phyloP scores from a whole-genome alignment of 352 stramenopile genomes.

The Globisporangium parvum region DNA sequence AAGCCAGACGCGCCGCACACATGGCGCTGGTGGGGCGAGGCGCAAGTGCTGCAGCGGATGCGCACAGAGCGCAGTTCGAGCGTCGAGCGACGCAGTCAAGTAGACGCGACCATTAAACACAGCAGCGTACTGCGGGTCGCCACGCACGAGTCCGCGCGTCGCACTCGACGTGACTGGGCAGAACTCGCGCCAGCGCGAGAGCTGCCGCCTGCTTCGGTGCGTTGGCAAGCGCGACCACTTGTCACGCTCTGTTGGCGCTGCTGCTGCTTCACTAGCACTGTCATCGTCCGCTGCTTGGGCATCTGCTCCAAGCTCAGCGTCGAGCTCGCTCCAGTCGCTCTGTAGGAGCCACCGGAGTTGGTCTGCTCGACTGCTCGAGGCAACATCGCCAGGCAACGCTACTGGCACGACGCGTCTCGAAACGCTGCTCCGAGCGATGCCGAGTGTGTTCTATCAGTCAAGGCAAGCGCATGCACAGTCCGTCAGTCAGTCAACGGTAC shows the following conservation, averaged over 20 bases:
- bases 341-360: conserved; percentile 61
- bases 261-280: neutral
- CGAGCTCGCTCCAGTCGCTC: conserved; percentile 37
- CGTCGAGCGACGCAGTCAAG: conserved; percentile 28
- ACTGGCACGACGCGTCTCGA: conserved; percentile 30
- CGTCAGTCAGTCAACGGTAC: neutral
- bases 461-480: neutral
- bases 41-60: conserved; percentile 43
- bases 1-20: conserved; percentile 36
- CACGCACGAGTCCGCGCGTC: conserved; percentile 19
- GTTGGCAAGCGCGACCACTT: conserved; percentile 3
- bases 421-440: conserved; percentile 32
- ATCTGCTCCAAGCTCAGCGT: conserved; percentile 2
- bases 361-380: conserved; percentile 24
- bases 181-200: conserved; percentile 63
- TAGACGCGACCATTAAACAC: conserved; percentile 48
- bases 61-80: conserved; percentile 32
- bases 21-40: conserved; percentile 17
- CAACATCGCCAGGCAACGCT: conserved; percentile 34
- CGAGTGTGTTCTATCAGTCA: conserved; percentile 28
- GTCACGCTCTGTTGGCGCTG: neutral
- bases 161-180: conserved; percentile 41
- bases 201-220: conserved; percentile 5
- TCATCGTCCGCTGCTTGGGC: neutral
- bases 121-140: conserved; percentile 35